A percentile compares a stretch with the other conserved stretches of the same genome.
Evolutionary conservation across 768 basidiomycete genomes (phyloP).

Genomic region (Arthromyces matolae): DNA sequence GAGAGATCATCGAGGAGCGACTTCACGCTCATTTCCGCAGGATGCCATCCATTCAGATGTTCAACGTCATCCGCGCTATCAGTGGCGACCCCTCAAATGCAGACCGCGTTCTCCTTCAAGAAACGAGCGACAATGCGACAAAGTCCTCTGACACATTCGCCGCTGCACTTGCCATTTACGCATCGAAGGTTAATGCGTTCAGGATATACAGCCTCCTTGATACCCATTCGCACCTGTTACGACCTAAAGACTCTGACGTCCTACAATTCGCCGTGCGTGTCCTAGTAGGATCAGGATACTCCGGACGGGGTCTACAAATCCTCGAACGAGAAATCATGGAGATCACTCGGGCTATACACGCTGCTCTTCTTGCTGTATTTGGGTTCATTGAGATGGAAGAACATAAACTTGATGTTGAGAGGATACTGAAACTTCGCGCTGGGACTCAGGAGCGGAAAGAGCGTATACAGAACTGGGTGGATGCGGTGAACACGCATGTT

Average conservation of each 20-base stretch:
- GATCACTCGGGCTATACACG: slow-evolving; percentile 37
- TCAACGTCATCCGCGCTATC: slow-evolving; percentile 15
- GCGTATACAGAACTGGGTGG: slow-evolving; percentile 52
- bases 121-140: slow-evolving; percentile 40
- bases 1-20: slow-evolving; percentile 40
- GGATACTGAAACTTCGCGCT: slow-evolving; percentile 41
- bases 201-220: slow-evolving; percentile 41
- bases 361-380: slow-evolving; percentile 44
- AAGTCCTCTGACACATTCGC: slow-evolving; percentile 49
- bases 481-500: slow-evolving; percentile 39
- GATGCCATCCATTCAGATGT: background rate
- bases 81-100: slow-evolving; percentile 34
- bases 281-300: slow-evolving; percentile 29
- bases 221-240: slow-evolving; percentile 51
- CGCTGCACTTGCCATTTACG: slow-evolving; percentile 52
- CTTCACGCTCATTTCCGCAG: slow-evolving; percentile 46
- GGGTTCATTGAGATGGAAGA: slow-evolving; percentile 39
- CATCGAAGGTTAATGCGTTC: slow-evolving; percentile 30
- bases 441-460: slow-evolving; percentile 38
- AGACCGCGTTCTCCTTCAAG: slow-evolving; percentile 14
- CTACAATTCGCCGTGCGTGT: slow-evolving; percentile 43
- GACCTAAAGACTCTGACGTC: slow-evolving; percentile 48
- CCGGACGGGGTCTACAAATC: slow-evolving; percentile 36
- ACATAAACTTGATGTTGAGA: slow-evolving; percentile 37
- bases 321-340: slow-evolving; percentile 52